Percentiles rank a stretch among this genome's conserved stretches.
Evolutionary conservation across 2,329 filamentous ascomycete genomes (phyloP).

Genomic region (Cercospora citrullina): DNA sequence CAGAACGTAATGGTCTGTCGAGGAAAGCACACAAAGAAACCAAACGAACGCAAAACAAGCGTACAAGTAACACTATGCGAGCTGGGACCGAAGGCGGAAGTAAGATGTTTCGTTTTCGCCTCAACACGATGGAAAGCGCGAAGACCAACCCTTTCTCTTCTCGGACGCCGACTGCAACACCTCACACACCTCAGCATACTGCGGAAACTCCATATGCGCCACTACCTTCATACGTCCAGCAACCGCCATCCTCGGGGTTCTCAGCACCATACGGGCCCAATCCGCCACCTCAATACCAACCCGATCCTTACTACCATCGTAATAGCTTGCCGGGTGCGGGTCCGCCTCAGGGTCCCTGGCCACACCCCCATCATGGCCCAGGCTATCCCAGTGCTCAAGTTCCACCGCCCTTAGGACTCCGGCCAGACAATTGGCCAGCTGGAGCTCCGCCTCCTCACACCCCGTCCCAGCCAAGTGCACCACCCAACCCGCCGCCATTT

Average conservation of each 20-base stretch:
- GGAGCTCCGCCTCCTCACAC: slow-evolving; percentile 3
- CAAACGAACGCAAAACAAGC: neutral
- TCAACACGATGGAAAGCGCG: slow-evolving; percentile 15
- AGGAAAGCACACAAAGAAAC: slow-evolving; percentile 23
- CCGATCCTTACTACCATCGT: slow-evolving; percentile 16
- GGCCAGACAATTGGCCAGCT: slow-evolving; percentile 9
- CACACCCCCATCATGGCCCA: slow-evolving; percentile 14
- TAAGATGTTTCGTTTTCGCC: slow-evolving; percentile 20
- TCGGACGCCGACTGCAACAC: slow-evolving; percentile 13
- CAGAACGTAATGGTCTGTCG: slow-evolving; percentile 23
- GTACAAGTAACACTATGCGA: slow-evolving; percentile 5
- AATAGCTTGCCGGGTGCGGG: slow-evolving; percentile 23
- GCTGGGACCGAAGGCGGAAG: slow-evolving; percentile 14
- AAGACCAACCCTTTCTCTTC: slow-evolving; percentile 15
- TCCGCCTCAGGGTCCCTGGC: slow-evolving; percentile 4
- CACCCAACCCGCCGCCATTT: slow-evolving; percentile 8
- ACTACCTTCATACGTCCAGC: slow-evolving; percentile 17
- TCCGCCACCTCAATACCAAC: slow-evolving; percentile 19
- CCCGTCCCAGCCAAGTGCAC: slow-evolving; percentile 11
- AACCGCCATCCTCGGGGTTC: slow-evolving; percentile 9
- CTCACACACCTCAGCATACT: slow-evolving; percentile 6
- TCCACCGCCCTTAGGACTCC: slow-evolving; percentile 8
- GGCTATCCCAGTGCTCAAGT: slow-evolving; percentile 18
- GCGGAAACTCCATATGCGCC: slow-evolving; percentile 18
- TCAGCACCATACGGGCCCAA: slow-evolving; percentile 15